Evolutionary conservation across 202 grass and related monocot genomes (phyloP).

Genomic region (Musa balbisiana): DNA sequence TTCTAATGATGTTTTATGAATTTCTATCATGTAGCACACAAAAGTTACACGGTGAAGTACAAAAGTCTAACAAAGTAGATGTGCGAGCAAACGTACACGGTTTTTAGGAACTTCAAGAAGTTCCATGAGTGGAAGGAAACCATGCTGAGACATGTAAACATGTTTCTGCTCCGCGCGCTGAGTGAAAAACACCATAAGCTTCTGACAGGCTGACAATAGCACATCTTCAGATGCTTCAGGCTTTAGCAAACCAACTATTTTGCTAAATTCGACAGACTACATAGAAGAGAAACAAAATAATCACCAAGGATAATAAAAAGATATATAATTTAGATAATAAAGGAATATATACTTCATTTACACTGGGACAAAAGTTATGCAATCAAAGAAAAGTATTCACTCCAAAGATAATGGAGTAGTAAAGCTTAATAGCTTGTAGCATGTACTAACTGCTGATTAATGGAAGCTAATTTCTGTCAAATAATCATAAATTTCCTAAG

Average conservation of each 20-base stretch:
- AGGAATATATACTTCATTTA: background rate
- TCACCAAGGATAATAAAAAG: background rate
- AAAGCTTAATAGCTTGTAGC: background rate
- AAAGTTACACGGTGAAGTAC: background rate
- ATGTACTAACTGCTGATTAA: too few species aligned
- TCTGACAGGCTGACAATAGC: conserved; percentile 76
- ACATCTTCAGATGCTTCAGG: conserved; percentile 85
- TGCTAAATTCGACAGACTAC: conserved; percentile 92
- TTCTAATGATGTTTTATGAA: background rate
- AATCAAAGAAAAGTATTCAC: background rate
- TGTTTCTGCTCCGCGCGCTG: conserved; percentile 83
- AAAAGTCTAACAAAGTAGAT: conserved; percentile 10
- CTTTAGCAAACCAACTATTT: conserved; percentile 82
- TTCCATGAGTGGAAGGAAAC: conserved; percentile 91
- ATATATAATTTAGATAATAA: background rate
- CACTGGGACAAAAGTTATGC: background rate
- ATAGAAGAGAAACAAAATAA: conserved; percentile 23
- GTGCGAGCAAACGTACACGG: conserved; percentile 53
- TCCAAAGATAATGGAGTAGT: background rate
- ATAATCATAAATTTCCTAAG: too few species aligned
- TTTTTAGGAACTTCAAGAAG: conserved; percentile 89
- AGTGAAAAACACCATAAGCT: conserved; percentile 70
- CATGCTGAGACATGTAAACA: conserved; percentile 78
- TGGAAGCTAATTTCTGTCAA: too few species aligned
- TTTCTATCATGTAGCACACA: conserved; percentile 2